These are phyloP conservation scores for Rhizopus sp. DNA, from an alignment of 371 early-diverging fungal genomes.

Conservation along the genomic window DNA sequence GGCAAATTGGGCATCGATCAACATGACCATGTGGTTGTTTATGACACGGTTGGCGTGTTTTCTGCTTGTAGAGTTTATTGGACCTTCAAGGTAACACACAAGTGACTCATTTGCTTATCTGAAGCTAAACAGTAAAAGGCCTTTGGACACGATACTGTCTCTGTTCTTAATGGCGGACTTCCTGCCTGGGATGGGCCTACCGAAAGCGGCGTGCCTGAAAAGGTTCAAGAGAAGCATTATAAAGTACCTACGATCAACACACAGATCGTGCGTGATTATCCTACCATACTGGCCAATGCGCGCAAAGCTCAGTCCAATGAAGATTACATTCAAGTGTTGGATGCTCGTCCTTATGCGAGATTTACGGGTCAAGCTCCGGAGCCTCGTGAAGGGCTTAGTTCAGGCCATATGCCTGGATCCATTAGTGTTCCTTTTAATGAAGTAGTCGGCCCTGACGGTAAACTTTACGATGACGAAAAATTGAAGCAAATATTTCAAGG, in stretches of 20 bases:
- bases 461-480: conserved; percentile 45
- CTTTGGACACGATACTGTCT: conserved; percentile 84
- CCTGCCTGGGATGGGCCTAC: conserved; percentile 70
- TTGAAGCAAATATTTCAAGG: conserved; percentile 42
- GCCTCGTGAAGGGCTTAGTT: conserved; percentile 79
- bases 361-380: conserved; percentile 83
- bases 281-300: conserved; percentile 55
- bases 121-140: conserved; percentile 36
- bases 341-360: conserved; percentile 77
- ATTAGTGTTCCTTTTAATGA: conserved; percentile 69
- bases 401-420: conserved; percentile 88
- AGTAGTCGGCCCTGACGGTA: conserved; percentile 49
- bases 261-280: conserved; percentile 59
- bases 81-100: conserved; percentile 69
- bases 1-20: conserved; percentile 70
- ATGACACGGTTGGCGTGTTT: conserved; percentile 71
- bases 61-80: conserved; percentile 81
- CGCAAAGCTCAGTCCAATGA: conserved; percentile 28
- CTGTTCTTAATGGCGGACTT: conserved; percentile 89
- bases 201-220: conserved; percentile 22
- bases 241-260: conserved; percentile 41
- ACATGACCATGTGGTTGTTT: conserved; percentile 75
- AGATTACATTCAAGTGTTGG: conserved; percentile 61
- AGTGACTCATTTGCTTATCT: neutral
- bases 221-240: conserved; percentile 36